These are phyloP conservation scores for Helianthus tuberosus DNA, from an alignment of 129 eudicot genomes.

Conservation along the genomic window DNA sequence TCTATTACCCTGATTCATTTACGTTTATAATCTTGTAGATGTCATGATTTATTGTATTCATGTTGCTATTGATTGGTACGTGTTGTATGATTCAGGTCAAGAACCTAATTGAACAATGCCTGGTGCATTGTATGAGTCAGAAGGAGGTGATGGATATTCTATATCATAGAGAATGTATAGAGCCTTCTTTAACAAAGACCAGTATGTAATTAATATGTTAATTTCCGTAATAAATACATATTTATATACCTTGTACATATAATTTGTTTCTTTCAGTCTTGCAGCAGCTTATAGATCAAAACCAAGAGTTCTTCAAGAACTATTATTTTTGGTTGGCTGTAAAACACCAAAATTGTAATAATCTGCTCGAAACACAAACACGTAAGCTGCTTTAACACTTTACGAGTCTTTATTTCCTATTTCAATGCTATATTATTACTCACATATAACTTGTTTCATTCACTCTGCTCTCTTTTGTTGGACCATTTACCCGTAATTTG, in stretches of 20 bases:
- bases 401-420: not conserved
- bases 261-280: not conserved
- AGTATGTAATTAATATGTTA: not conserved
- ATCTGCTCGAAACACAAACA: not conserved
- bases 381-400: not conserved
- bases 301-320: not conserved
- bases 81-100: not conserved
- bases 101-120: not conserved
- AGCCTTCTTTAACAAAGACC: not conserved
- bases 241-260: not conserved
- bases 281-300: not conserved
- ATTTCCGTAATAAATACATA: not conserved
- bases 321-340: not conserved
- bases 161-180: not conserved
- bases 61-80: no score
- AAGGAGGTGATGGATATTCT: not conserved
- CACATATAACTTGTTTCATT: no score
- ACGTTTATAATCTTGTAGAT: not conserved
- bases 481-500: no score
- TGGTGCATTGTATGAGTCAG: not conserved
- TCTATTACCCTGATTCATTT: no score
- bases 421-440: not conserved
- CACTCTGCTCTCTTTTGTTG: no score
- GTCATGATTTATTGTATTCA: not conserved
- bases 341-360: slow-evolving; percentile 13